phyloP scores from a whole-genome alignment of 202 grass and related monocot species.

The Digitaria exilis region DNA sequence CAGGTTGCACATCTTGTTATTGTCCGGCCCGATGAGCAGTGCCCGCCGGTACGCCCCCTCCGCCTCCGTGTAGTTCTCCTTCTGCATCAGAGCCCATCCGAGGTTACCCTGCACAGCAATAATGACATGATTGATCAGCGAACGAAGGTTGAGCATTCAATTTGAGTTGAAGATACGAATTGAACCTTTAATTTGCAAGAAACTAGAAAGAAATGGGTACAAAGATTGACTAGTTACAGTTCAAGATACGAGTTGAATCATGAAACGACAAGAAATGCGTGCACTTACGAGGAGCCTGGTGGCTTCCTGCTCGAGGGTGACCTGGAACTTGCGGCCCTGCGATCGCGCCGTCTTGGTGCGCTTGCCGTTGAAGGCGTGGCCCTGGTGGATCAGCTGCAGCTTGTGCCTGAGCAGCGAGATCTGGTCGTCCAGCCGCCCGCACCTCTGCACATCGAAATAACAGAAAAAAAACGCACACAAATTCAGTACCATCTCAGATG shows the following conservation, averaged over 20 bases:
- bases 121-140: background rate
- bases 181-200: background rate
- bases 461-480: conserved; percentile 23
- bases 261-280: background rate
- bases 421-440: conserved; percentile 86
- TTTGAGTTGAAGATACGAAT: background rate
- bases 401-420: conserved; percentile 84
- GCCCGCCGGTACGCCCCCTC: conserved; percentile 81
- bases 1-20: conserved; percentile 99
- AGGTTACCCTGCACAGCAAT: conserved; percentile 72
- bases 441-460: conserved; percentile 50
- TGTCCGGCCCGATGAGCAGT: conserved; percentile 78
- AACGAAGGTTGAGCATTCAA: background rate
- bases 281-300: conserved; percentile 84
- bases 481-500: background rate
- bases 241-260: background rate
- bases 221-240: background rate
- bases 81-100: conserved; percentile 98
- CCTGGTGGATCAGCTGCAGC: conserved; percentile 81
- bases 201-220: background rate
- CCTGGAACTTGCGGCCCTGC: conserved; percentile 95
- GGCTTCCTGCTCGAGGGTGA: conserved; percentile 92
- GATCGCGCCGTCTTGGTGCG: conserved; percentile 91
- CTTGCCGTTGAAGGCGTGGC: conserved; percentile 90
- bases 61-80: conserved; percentile 90